Base-by-base conservation (phyloP, 306 rosid genomes). In the Leucaena leucocephala region DNA sequence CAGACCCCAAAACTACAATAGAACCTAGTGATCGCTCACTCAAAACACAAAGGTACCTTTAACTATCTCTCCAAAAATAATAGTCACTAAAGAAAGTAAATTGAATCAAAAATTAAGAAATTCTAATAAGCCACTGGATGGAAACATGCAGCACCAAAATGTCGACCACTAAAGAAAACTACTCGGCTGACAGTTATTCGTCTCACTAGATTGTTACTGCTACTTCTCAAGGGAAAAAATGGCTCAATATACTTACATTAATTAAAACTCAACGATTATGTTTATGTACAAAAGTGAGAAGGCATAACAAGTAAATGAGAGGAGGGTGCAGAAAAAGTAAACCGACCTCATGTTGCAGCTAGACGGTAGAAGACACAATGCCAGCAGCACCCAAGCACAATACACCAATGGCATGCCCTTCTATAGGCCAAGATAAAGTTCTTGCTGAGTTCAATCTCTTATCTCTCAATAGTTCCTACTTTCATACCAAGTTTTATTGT, bases 231-330 rank as follows among this genome's bases (percentile, higher is more conserved):
- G 62, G 71, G 76, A 49, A 48, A 52, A 58, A 58, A 50, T 63
- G 67, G 78, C 81, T 50, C 79, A 57, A 55, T 74, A 73, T 66
- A 71, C 83, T 82, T 79, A 81, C 78, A 80, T 80, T 82, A 75
- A 79, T 72, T 82, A 81, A 76, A 71, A 70, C 66, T 54, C 62
- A 59, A 77, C 46, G 62, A 84, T 76, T 42, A 19, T 77, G 73
- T 84, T 84, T 89, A 87, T 91, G 66, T 89, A 89, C 93, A 91
- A 82, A 81, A 79, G 71, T 44, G 80, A 75, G 75, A 72, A 38
- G 48, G 71, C 66, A 77, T 45, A 71, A 65, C 69, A 67, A 72
- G 85, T 80, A 64, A 75, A 86, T 81, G 67, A 49, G 35, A n/a
- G 4, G 39, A 11, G 19, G 61, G 67, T 61, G 9, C 7, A 79